phyloP scores from a whole-genome alignment of 495 filamentous ascomycete genomes.

The Eremomyces bilateralis region DNA sequence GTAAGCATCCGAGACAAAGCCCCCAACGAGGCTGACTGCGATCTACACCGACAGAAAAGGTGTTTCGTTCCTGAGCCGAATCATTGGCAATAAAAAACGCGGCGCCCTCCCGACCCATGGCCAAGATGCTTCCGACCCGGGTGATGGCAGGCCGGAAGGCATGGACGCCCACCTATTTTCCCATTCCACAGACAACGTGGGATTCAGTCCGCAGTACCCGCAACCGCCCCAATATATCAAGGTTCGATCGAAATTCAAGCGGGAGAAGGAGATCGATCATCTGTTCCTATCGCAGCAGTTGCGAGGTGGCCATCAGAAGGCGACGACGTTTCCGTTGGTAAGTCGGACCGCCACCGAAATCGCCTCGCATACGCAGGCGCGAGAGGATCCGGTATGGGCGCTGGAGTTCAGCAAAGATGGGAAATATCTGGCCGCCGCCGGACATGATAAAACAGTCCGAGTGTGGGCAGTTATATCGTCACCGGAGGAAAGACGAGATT shows the following conservation, averaged over 20 bases:
- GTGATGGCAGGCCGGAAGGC: slow-evolving; percentile 50
- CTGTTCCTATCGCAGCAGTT: slow-evolving; percentile 87
- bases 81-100: slow-evolving; percentile 47
- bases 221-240: slow-evolving; percentile 84
- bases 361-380: neutral
- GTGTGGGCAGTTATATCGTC: slow-evolving; percentile 82
- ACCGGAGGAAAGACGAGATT: slow-evolving; percentile 53
- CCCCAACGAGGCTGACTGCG: slow-evolving; percentile 7
- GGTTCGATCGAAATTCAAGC: slow-evolving; percentile 62
- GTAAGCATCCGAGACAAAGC: too few species aligned
- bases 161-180: slow-evolving; percentile 64
- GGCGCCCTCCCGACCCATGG: slow-evolving; percentile 17
- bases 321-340: neutral
- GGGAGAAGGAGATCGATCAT: slow-evolving; percentile 57
- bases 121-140: slow-evolving; percentile 52
- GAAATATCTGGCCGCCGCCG: slow-evolving; percentile 71
- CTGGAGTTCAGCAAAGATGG: slow-evolving; percentile 87
- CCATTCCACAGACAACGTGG: slow-evolving; percentile 38
- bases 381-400: slow-evolving; percentile 55
- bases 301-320: slow-evolving; percentile 19
- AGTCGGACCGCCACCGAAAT: slow-evolving; percentile 7
- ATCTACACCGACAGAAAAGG: slow-evolving; percentile 51
- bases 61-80: slow-evolving; percentile 75
- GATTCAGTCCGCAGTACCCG: slow-evolving; percentile 72
- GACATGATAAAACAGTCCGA: slow-evolving; percentile 66